Conservation (phyloP, 2,329 filamentous ascomycete species). For the Fusarium lateritium region DNA sequence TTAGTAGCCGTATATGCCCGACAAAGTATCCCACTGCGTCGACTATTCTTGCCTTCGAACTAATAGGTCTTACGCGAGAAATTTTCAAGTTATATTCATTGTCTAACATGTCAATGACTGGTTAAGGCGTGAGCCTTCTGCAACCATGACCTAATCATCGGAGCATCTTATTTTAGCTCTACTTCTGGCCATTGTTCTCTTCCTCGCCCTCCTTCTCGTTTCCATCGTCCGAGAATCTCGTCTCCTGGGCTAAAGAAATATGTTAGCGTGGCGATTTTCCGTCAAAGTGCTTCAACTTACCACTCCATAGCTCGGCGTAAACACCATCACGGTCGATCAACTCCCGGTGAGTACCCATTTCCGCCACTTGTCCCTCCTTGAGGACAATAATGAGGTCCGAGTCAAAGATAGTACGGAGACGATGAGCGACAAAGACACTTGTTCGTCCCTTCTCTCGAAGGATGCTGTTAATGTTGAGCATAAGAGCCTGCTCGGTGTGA, state of each 20-base stretch:
- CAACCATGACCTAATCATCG: background rate
- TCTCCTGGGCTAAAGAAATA: constrained; percentile 70
- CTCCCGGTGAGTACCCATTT: constrained; percentile 89
- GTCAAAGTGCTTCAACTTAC: constrained; percentile 63
- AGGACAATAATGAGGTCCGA: constrained; percentile 94
- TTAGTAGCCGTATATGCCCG: background rate
- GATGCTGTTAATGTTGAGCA: constrained; percentile 94
- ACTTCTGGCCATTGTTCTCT: constrained; percentile 21
- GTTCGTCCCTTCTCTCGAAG: constrained; percentile 89
- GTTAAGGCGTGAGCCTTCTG: constrained; percentile 15
- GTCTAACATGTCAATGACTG: constrained; percentile 18
- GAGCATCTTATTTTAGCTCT: constrained; percentile 11
- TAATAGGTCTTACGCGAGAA: background rate
- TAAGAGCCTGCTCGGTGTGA: constrained; percentile 90
- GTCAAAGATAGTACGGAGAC: constrained; percentile 93
- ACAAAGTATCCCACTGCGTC: background rate
- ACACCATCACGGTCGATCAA: constrained; percentile 84
- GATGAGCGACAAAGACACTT: constrained; percentile 94
- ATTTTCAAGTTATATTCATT: constrained; percentile 23
- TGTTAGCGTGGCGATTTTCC: constrained; percentile 23
- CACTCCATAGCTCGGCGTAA: constrained; percentile 92
- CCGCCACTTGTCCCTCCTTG: constrained; percentile 85
- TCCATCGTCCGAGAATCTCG: constrained; percentile 66
- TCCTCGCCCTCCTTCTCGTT: constrained; percentile 56
- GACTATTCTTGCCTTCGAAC: background rate